Evolutionary conservation across 2,329 filamentous ascomycete species (phyloP).

Genomic region (Alternaria longipes): DNA sequence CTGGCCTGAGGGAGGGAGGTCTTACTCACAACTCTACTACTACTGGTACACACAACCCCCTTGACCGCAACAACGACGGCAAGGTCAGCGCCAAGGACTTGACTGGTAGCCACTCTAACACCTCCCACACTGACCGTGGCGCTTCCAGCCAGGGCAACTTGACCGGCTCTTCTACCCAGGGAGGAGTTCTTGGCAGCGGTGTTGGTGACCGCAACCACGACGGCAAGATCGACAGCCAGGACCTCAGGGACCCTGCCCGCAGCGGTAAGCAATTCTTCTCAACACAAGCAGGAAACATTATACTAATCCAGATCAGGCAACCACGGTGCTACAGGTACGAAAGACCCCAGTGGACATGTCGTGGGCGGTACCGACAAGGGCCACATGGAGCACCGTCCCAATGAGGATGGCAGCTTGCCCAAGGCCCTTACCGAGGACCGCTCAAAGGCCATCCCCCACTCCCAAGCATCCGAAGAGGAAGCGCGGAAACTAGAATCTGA

Average conservation of each 20-base stretch:
- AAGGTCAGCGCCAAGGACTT: constrained; percentile 13
- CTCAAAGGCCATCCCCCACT: constrained; percentile 23
- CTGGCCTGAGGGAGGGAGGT: background rate
- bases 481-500: constrained; percentile 7
- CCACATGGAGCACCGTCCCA: constrained; percentile 17
- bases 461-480: constrained; percentile 26
- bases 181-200: constrained; percentile 3
- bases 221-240: constrained; percentile 10
- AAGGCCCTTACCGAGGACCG: constrained; percentile 21
- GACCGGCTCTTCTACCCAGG: background rate
- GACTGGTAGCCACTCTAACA: constrained; percentile 12
- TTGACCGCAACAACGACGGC: constrained; percentile 19
- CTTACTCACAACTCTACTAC: background rate
- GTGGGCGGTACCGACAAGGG: constrained; percentile 13
- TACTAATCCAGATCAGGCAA: constrained; percentile 8
- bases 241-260: constrained; percentile 13
- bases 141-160: background rate
- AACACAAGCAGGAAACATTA: no score
- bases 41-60: constrained; percentile 11
- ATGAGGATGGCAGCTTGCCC: constrained; percentile 22
- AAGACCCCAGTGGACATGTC: constrained; percentile 6
- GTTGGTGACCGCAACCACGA: constrained; percentile 11
- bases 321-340: constrained; percentile 20
- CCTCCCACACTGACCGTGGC: constrained; percentile 9
- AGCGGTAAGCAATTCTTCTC: constrained; percentile 2